Conservation (phyloP, 2,329 filamentous ascomycete genomes). For the Pyricularia sp. region DNA sequence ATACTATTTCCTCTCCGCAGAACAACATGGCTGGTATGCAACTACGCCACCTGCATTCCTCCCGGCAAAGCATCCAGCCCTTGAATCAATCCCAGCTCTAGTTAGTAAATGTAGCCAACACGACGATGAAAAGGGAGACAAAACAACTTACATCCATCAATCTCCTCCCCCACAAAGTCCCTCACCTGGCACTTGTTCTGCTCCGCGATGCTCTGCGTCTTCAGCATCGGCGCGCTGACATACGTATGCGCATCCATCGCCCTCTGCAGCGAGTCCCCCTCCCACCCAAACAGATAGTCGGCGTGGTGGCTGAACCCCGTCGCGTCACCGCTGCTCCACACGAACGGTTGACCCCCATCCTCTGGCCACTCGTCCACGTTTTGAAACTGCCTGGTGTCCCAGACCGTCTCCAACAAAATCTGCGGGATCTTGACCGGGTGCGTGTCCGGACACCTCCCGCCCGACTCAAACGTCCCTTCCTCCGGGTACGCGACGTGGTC, state of each 20-base stretch:
- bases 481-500: slow-evolving; percentile 34
- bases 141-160: slow-evolving; percentile 19
- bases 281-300: slow-evolving; percentile 34
- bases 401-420: slow-evolving; percentile 30
- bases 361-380: slow-evolving; percentile 25
- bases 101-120: not conserved
- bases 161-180: slow-evolving; percentile 17
- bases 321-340: slow-evolving; percentile 27
- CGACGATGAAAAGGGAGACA: not conserved
- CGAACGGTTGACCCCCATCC: slow-evolving; percentile 27
- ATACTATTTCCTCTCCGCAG: not conserved
- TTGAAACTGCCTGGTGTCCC: slow-evolving; percentile 23
- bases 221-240: slow-evolving; percentile 16
- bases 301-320: slow-evolving; percentile 29
- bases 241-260: slow-evolving; percentile 26
- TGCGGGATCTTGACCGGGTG: slow-evolving; percentile 32
- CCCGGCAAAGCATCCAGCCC: not conserved
- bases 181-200: slow-evolving; percentile 17
- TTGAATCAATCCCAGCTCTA: not conserved
- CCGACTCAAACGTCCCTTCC: slow-evolving; percentile 29
- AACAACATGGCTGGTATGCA: not conserved
- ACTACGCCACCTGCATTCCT: not conserved
- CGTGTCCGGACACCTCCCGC: slow-evolving; percentile 30
- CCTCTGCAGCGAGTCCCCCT: slow-evolving; percentile 29
- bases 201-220: slow-evolving; percentile 18